Conservation (phyloP, 148 eudicot species). For the Silene uniflora region DNA sequence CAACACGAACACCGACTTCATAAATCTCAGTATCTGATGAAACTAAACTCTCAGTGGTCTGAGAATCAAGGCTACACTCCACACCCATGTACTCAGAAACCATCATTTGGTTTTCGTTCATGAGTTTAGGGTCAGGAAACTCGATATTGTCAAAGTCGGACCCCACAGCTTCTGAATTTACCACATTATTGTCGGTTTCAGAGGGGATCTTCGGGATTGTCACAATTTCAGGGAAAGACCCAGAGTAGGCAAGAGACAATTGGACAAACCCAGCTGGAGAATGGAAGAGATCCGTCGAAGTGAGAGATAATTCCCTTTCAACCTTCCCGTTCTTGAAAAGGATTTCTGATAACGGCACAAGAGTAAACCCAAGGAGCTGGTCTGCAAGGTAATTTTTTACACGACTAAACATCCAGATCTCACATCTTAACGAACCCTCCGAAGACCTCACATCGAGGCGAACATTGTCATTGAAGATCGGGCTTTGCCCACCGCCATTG, state of each 20-base stretch:
- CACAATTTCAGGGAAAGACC: constrained; percentile 72
- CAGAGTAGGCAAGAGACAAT: constrained; percentile 66
- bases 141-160: constrained; percentile 70
- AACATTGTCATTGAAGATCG: constrained; percentile 72
- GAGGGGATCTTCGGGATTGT: constrained; percentile 38
- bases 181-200: constrained; percentile 10
- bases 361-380: constrained; percentile 86
- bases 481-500: constrained; percentile 88
- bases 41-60: constrained; percentile 52
- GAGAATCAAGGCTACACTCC: constrained; percentile 39
- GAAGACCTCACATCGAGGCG: constrained; percentile 46
- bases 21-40: constrained; percentile 65
- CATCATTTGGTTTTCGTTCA: constrained; percentile 74
- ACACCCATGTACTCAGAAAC: constrained; percentile 73
- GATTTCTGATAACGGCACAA: constrained; percentile 83
- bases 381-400: constrained; percentile 90
- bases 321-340: constrained; percentile 57
- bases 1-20: constrained; percentile 42
- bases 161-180: constrained; percentile 27
- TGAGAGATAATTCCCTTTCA: constrained; percentile 79
- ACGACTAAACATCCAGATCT: constrained; percentile 97
- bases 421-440: constrained; percentile 74
- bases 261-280: constrained; percentile 92
- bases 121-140: constrained; percentile 87
- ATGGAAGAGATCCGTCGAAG: constrained; percentile 92